Base-by-base conservation (phyloP, 2,329 filamentous ascomycete genomes). In the Neophaeococcomyces aloes region DNA sequence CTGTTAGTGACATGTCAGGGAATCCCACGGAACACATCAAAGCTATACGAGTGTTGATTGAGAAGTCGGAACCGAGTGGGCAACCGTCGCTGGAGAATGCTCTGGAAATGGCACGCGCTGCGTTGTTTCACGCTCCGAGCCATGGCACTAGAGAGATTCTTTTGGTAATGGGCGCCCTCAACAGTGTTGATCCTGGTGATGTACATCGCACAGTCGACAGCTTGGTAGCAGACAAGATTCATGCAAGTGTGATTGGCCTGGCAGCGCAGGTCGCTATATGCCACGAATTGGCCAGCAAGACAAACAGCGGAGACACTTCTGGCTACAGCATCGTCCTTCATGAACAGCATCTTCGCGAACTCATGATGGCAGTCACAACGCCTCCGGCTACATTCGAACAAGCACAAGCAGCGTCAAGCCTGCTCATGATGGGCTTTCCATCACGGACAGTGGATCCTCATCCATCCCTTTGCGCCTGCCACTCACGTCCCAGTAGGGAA, bases 401-500 rank as follows among this genome's bases (percentile, higher is more conserved):
- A 47, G 53, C 48, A 29, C 58, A 53, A 42, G 62, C 48, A 41
- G 44, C 71, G 44, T 66, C 59, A 48, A 67, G 74, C 2, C 69
- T 98, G 31, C 75, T 98, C 19, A 93, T 94, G 84, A 98, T 98
- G 89, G 91, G 91, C 3, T 98, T 98, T 58, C 91, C 91, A 0
- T 93, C 86, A 4, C 77, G 88, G 29, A 83, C 83, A 2, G 77
- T 91, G 4, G 84, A 86, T 42, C 70, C 70, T 18, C 69, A 72
- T 36, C 74, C 79, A 4, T 87, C 82, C 47, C 78, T 91, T 49
- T 98, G 91, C 61, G 87, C 88, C 4, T 98, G 91, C 59, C 89
- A 96, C 64, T 86, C 84, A 53, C 79, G 79, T 49, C 79, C 89
- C 13, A 81, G 76, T 15, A 72, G 83, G 38, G 86, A 91, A 44